Percentiles rank a stretch among this genome's conserved stretches.
These are phyloP conservation scores for Claviceps lovelessii DNA, from an alignment of 2,329 filamentous ascomycete genomes.

Conservation along the genomic window DNA sequence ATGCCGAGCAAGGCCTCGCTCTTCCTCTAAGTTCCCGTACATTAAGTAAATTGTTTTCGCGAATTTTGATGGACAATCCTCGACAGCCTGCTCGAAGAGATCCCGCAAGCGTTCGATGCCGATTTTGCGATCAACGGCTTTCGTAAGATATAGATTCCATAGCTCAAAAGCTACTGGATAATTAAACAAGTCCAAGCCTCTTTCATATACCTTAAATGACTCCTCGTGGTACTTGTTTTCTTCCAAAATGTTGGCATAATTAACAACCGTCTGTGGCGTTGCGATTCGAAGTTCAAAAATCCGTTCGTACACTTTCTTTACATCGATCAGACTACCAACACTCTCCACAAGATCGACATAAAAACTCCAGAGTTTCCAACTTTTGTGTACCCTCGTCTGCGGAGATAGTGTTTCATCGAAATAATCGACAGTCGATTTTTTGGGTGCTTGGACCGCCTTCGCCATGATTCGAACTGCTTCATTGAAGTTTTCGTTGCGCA, in stretches of 20 bases:
- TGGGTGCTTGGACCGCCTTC: constrained; percentile 92
- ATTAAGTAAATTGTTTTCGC: constrained; percentile 93
- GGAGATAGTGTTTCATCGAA: constrained; percentile 90
- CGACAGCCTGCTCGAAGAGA: constrained; percentile 91
- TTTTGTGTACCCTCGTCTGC: constrained; percentile 95
- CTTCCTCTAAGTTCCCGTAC: constrained; percentile 96
- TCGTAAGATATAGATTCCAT: constrained; percentile 96
- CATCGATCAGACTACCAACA: constrained; percentile 80
- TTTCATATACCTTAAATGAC: constrained; percentile 94
- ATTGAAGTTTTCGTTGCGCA: constrained; percentile 91
- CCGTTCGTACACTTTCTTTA: constrained; percentile 84
- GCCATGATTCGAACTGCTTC: constrained; percentile 91
- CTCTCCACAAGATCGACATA: constrained; percentile 97
- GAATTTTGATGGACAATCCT: constrained; percentile 88
- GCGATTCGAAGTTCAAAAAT: constrained; percentile 98
- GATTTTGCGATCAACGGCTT: constrained; percentile 91
- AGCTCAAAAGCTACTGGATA: constrained; percentile 97
- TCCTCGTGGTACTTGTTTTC: constrained; percentile 94
- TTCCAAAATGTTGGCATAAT: constrained; percentile 90
- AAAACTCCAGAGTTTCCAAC: constrained; percentile 99
- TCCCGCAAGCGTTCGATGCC: constrained; percentile 87
- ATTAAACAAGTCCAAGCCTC: constrained; percentile 92
- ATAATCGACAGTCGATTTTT: constrained; percentile 95
- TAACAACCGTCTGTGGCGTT: constrained; percentile 95
- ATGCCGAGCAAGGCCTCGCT: constrained; percentile 82